Base-by-base conservation (phyloP, 768 basidiomycete genomes). In the Gymnopilus dilepis region DNA sequence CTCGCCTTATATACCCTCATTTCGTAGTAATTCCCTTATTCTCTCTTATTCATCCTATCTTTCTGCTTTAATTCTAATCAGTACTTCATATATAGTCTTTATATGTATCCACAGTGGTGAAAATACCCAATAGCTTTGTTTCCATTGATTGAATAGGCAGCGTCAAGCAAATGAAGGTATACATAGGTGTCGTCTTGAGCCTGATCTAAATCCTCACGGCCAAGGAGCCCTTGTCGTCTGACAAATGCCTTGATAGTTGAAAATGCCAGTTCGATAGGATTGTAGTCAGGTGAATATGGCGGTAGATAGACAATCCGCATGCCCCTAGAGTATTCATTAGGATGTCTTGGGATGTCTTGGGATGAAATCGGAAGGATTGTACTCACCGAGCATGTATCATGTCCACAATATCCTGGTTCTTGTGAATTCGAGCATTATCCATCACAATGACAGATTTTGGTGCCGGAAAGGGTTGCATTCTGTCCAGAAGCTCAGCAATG, bases 221-320 rank as follows among this genome's bases (percentile, higher is more conserved):
- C 37, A 56, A 56, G 38, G 6, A 21, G 26, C 11, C 55, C 26
- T 6, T 41, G 22, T n/a, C 38, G 22, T 22, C 38, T 13, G 53
- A 42, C 48, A 58, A 43, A 30, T 17, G 62, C 41, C 40, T 64
- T 64, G 56, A 67, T 67, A 8, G 56, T 34, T 15, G 67, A 69
- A 67, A 77, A 63, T 2, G 61, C 62, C 48, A 60, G 60, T 37
- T 78, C 76, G 45, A 79, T 78, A 0, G 77, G 78, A 59, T 79
- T 78, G 51, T 69, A 73, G 59, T 79, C 74, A 0, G 76, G 78
- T 1, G 73, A 79, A 50, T 79, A 78, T 8, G 76, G 73, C 13
- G 75, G 76, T 0, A 79, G 66, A 56, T 69, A 80, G 17, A 66
- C 31, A 12, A 65, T 52, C 3, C 40, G 40, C 68, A 73, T 71